phyloP scores from a whole-genome alignment of 192 early-diverging fungal genomes.

The Coemansia sp. region DNA sequence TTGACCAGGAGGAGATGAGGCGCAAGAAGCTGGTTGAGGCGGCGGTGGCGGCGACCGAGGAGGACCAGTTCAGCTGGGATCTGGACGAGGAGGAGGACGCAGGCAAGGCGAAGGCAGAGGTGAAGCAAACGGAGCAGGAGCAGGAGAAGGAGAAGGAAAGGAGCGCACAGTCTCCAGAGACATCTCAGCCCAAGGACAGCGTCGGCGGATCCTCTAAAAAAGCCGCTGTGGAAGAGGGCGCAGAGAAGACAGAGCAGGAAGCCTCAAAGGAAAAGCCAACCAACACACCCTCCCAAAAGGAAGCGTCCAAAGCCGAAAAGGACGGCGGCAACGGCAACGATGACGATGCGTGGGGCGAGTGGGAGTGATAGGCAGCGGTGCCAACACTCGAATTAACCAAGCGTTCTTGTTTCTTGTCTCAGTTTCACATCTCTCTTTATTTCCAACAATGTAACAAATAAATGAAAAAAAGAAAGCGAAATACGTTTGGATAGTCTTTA shows the following conservation, averaged over 20 bases:
- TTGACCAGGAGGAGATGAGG: constrained; percentile 45
- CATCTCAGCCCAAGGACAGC: neutral
- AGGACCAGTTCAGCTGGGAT: constrained; percentile 54
- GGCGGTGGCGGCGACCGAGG: constrained; percentile 38
- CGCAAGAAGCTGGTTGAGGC: constrained; percentile 52
- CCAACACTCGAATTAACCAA: neutral
- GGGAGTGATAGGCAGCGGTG: constrained; percentile 28
- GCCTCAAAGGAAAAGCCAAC: constrained; percentile 3
- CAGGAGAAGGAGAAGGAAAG: neutral
- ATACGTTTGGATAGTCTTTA: too few species aligned
- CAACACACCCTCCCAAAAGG: neutral
- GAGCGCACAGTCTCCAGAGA: neutral
- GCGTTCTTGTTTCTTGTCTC: too few species aligned
- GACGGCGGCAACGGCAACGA: constrained; percentile 16
- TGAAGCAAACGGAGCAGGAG: neutral
- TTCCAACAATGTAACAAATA: too few species aligned
- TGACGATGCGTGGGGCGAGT: constrained; percentile 48
- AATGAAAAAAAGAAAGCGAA: too few species aligned
- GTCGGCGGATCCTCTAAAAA: neutral
- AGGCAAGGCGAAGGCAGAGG: neutral
- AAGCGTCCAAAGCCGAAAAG: neutral
- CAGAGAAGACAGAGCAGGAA: constrained; percentile 7
- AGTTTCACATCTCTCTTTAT: too few species aligned
- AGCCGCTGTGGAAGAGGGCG: neutral
- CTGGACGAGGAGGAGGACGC: constrained; percentile 28